Evolutionary conservation across 305 asterid species (phyloP).

Genomic region (Withania somnifera): DNA sequence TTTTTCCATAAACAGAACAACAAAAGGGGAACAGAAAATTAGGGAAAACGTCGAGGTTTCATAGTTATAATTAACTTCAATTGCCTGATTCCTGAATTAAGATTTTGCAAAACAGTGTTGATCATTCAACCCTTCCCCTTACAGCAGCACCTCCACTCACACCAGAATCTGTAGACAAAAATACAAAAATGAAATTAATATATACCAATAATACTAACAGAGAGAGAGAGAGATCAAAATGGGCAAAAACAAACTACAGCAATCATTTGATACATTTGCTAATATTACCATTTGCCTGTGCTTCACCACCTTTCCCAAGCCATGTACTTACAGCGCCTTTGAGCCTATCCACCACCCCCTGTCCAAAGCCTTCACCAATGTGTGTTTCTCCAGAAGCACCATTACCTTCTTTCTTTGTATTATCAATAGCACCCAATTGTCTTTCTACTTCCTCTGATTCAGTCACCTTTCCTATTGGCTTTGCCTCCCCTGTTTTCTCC

Average conservation of each 20-base stretch:
- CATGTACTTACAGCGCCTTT: slow-evolving; percentile 49
- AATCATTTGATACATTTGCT: background rate
- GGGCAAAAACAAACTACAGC: background rate
- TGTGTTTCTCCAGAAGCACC: slow-evolving; percentile 18
- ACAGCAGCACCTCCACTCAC: background rate
- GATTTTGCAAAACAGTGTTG: background rate
- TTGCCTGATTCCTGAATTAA: background rate
- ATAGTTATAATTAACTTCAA: background rate
- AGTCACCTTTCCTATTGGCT: slow-evolving; percentile 33
- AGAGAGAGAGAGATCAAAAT: too few species aligned
- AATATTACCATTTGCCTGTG: slow-evolving; percentile 30
- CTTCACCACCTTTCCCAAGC: slow-evolving; percentile 40
- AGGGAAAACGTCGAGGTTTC: background rate
- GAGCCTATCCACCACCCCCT: slow-evolving; percentile 37
- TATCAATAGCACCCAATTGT: slow-evolving; percentile 26
- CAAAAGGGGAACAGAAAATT: background rate
- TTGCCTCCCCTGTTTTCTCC: slow-evolving; percentile 13
- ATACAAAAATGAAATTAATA: too few species aligned
- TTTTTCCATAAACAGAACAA: background rate
- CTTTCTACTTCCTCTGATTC: slow-evolving; percentile 43
- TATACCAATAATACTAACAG: too few species aligned
- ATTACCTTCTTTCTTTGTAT: slow-evolving; percentile 29
- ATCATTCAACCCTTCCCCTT: background rate
- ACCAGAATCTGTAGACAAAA: background rate
- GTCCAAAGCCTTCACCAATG: slow-evolving; percentile 20